Percentiles rank a stretch among this genome's conserved stretches.
Conservation (phyloP, 2,329 filamentous ascomycete genomes). For the Diaporthe batatas region DNA sequence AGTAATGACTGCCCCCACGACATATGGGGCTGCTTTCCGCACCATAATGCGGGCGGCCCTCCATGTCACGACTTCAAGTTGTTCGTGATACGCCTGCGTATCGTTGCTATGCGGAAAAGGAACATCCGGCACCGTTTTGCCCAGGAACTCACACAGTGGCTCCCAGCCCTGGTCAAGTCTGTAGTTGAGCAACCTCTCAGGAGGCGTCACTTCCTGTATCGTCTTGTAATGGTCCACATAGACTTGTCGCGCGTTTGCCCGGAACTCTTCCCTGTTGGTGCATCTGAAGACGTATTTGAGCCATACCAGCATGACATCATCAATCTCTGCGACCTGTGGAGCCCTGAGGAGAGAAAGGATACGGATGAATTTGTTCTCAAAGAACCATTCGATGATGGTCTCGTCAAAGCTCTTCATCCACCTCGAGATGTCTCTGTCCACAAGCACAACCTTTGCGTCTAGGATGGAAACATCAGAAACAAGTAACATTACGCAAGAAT, state of each 20-base stretch:
- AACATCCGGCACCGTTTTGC: constrained; percentile 23
- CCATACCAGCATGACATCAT: constrained; percentile 47
- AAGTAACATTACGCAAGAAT: background rate
- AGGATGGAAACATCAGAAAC: background rate
- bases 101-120: constrained; percentile 31
- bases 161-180: constrained; percentile 49
- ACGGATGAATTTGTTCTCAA: constrained; percentile 46
- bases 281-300: constrained; percentile 48
- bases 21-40: background rate
- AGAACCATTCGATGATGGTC: constrained; percentile 29
- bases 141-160: constrained; percentile 45
- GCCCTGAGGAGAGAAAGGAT: background rate
- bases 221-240: constrained; percentile 46
- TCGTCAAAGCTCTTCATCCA: constrained; percentile 55
- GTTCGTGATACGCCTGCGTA: constrained; percentile 23
- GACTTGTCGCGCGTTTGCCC: constrained; percentile 43
- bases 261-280: constrained; percentile 50
- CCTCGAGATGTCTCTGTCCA: constrained; percentile 51
- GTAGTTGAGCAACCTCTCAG: constrained; percentile 47
- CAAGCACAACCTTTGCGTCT: constrained; percentile 61
- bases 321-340: constrained; percentile 5
- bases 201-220: constrained; percentile 44
- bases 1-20: background rate
- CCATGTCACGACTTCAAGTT: constrained; percentile 15
- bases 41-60: background rate